These are phyloP conservation scores for Tilletia indica DNA, from an alignment of 1,284 basidiomycete genomes.

Conservation along the genomic window DNA sequence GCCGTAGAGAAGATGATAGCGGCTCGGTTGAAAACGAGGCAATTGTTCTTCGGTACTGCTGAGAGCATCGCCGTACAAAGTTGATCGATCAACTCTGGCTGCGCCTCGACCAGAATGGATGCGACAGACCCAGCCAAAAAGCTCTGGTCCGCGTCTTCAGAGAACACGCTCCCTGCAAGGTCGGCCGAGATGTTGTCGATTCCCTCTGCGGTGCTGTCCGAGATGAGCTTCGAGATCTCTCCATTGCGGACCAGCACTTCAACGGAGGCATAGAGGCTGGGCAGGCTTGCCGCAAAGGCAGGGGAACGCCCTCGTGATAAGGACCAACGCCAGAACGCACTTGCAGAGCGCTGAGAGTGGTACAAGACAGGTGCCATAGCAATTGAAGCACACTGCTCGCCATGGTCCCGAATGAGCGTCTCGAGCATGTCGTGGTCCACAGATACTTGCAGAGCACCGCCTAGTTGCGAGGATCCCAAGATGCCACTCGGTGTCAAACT, in stretches of 20 bases:
- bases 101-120: slow-evolving; percentile 28
- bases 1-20: background rate
- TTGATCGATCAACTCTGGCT: slow-evolving; percentile 36
- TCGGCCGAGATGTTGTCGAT: too few relatives aligned
- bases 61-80: slow-evolving; percentile 35
- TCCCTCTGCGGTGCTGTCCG: too few relatives aligned
- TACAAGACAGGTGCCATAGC: too few relatives aligned
- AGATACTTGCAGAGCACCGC: too few relatives aligned
- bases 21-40: background rate
- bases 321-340: too few relatives aligned
- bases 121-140: background rate
- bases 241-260: background rate
- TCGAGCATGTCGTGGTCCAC: too few relatives aligned
- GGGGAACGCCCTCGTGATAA: too few relatives aligned
- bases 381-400: too few relatives aligned
- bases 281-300: background rate
- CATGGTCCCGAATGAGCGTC: too few relatives aligned
- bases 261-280: background rate
- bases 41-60: slow-evolving; percentile 10
- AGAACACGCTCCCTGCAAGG: background rate
- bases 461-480: background rate
- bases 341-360: too few relatives aligned
- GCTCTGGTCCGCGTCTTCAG: background rate
- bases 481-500: background rate
- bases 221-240: too few relatives aligned